Evolutionary conservation across 306 rosid species (phyloP).

Genomic region (Hippophae gyantsensis): DNA sequence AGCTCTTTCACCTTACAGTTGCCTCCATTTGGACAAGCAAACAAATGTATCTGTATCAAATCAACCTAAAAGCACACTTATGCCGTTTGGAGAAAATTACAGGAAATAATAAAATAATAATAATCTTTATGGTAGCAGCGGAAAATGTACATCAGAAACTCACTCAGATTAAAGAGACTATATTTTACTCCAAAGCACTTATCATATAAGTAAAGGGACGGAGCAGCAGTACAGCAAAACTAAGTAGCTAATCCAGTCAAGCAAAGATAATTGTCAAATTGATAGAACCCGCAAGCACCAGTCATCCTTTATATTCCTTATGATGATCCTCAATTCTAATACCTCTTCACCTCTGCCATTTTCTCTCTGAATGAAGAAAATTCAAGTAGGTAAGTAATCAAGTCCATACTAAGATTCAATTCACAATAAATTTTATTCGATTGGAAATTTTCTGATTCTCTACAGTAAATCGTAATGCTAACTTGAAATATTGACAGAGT

Average conservation of each 20-base stretch:
- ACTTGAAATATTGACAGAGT: no score
- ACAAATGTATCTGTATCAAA: constrained; percentile 26
- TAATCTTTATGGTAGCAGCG: constrained; percentile 13
- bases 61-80: constrained; percentile 31
- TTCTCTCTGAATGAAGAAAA: constrained; percentile 61
- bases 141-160: constrained; percentile 43
- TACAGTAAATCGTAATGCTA: no score
- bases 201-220: constrained; percentile 5
- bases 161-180: constrained; percentile 29
- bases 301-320: constrained; percentile 24
- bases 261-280: constrained; percentile 22
- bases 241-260: constrained; percentile 29
- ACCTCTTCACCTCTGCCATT: constrained; percentile 66
- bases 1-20: constrained; percentile 20
- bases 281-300: constrained; percentile 16
- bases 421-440: no score
- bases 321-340: constrained; percentile 10
- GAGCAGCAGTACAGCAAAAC: constrained; percentile 18
- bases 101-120: constrained; percentile 16
- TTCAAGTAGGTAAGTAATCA: constrained; percentile 21
- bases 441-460: no score
- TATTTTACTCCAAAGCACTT: neutral
- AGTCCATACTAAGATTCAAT: neutral
- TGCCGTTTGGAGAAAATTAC: constrained; percentile 16
- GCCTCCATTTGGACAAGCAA: constrained; percentile 26